These are phyloP conservation scores for Teunomyces funiuensis DNA, from an alignment of 805 yeast genomes.

Conservation along the genomic window DNA sequence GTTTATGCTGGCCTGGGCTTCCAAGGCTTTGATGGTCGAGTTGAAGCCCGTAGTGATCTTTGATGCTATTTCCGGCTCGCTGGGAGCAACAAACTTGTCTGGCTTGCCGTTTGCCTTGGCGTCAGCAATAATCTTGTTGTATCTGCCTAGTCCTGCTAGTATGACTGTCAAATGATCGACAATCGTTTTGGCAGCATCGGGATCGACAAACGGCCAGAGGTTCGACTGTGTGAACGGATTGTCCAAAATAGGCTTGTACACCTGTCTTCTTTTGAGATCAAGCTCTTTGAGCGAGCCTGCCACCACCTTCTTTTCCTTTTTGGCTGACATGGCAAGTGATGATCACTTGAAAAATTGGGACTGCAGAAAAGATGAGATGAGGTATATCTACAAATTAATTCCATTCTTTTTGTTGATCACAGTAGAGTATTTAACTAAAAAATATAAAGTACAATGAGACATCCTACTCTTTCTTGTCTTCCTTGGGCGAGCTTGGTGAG, in stretches of 20 bases:
- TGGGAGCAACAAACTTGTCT: slow-evolving; percentile 11
- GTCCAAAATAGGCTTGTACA: slow-evolving; percentile 63
- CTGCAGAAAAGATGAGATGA: slow-evolving; percentile 1
- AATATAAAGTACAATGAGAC: not conserved
- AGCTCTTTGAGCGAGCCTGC: slow-evolving; percentile 46
- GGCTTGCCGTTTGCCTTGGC: slow-evolving; percentile 10
- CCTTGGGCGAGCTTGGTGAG: slow-evolving; percentile 43
- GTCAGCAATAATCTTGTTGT: slow-evolving; percentile 17
- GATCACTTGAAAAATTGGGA: not conserved
- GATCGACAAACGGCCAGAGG: slow-evolving; percentile 43
- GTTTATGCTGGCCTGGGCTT: slow-evolving; percentile 36
- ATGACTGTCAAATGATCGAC: slow-evolving; percentile 34
- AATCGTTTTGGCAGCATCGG: slow-evolving; percentile 35
- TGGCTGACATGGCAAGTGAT: slow-evolving; percentile 5
- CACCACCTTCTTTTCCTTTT: slow-evolving; percentile 8
- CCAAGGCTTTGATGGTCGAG: slow-evolving; percentile 49
- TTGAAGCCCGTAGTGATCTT: slow-evolving; percentile 53
- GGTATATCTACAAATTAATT: not conserved
- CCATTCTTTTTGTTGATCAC: slow-evolving; percentile 1
- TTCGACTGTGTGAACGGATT: slow-evolving; percentile 57
- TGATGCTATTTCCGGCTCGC: slow-evolving; percentile 22
- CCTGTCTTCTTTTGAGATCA: slow-evolving; percentile 53
- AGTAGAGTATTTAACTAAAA: slow-evolving; percentile 3
- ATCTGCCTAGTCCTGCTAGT: slow-evolving; percentile 30
- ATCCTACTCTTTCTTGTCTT: slow-evolving; percentile 16